Conservation (phyloP, 257 asterid species). For the Jasminum sambac region DNA sequence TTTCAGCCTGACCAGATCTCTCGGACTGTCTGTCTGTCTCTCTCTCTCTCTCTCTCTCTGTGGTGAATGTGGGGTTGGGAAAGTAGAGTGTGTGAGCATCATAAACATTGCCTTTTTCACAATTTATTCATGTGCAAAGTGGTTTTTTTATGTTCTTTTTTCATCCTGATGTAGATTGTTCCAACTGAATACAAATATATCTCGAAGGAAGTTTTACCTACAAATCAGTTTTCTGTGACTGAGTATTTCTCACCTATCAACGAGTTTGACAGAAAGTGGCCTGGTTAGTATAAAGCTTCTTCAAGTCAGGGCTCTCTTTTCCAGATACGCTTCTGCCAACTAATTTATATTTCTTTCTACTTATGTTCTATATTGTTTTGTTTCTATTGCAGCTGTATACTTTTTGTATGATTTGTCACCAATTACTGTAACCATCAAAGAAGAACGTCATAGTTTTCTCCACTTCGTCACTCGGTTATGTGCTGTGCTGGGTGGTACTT, state of each 20-base stretch:
- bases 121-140: conserved; percentile 10
- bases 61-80: neutral
- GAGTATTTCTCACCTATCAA: conserved; percentile 87
- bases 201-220: conserved; percentile 81
- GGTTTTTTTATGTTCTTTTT: conserved; percentile 23
- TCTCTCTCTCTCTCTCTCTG: neutral
- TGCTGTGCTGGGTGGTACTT: conserved; percentile 98
- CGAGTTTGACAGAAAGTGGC: conserved; percentile 81
- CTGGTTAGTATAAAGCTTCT: conserved; percentile 55
- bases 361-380: neutral
- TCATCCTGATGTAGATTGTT: conserved; percentile 62
- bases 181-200: conserved; percentile 89
- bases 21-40: no score
- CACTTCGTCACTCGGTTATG: conserved; percentile 96
- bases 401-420: conserved; percentile 96
- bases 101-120: neutral
- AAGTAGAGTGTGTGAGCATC: conserved; percentile 9
- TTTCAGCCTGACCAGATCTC: neutral
- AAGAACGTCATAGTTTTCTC: conserved; percentile 97
- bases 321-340: conserved; percentile 7
- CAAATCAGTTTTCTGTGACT: conserved; percentile 93
- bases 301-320: conserved; percentile 10
- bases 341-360: neutral
- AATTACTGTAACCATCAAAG: conserved; percentile 91
- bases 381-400: conserved; percentile 74